Conservation (phyloP, 495 filamentous ascomycete genomes). For the Xylaria telfairii region DNA sequence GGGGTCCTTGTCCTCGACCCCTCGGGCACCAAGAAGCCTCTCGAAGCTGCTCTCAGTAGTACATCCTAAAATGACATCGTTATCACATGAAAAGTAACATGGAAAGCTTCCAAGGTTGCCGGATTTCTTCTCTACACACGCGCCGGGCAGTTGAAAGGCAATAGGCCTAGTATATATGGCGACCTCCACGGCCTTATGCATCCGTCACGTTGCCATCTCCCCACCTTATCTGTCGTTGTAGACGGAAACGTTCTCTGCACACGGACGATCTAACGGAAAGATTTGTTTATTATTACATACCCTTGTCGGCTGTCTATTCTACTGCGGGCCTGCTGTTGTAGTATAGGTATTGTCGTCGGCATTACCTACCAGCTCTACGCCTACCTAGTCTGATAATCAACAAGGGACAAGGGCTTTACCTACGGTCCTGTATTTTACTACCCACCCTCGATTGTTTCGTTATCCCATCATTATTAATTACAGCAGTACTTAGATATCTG, state of each 20-base stretch:
- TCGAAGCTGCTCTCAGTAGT: neutral
- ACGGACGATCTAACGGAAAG: neutral
- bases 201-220: neutral
- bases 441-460: neutral
- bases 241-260: neutral
- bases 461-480: conserved; percentile 4
- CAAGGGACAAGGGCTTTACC: conserved; percentile 7
- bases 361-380: neutral
- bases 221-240: neutral
- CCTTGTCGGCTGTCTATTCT: neutral
- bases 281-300: neutral
- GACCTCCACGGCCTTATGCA: conserved; percentile 10
- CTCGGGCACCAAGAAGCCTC: neutral
- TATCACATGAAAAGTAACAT: neutral
- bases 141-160: neutral
- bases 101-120: neutral
- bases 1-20: neutral
- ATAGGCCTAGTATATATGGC: neutral
- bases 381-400: neutral
- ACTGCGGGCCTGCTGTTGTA: neutral
- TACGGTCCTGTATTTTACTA: neutral
- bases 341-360: neutral
- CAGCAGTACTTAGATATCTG: too few species aligned
- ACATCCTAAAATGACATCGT: conserved; percentile 13
- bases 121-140: neutral